Conservation (phyloP, 129 eudicot species). For the Scalesia atractyloides region DNA sequence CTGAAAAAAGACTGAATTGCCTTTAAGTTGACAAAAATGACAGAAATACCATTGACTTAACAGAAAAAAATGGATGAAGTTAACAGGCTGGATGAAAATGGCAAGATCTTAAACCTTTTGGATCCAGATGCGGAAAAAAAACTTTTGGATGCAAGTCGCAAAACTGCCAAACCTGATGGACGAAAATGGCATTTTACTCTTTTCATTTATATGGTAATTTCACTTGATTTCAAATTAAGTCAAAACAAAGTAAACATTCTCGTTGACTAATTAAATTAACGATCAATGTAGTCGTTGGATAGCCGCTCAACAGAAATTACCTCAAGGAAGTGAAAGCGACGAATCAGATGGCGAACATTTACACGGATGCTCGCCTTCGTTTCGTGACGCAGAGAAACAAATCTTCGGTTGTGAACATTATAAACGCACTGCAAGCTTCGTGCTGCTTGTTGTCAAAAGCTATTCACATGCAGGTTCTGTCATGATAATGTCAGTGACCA, state of each 20-base stretch:
- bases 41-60: too few relatives aligned
- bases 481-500: slow-evolving; percentile 99
- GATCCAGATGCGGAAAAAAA: too few relatives aligned
- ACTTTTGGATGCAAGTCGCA: too few relatives aligned
- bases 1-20: too few relatives aligned
- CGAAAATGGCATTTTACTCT: not conserved
- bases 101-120: too few relatives aligned
- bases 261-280: slow-evolving; percentile 9
- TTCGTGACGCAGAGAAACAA: slow-evolving; percentile 70
- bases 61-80: too few relatives aligned
- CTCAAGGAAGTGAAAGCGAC: slow-evolving; percentile 60
- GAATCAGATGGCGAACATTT: slow-evolving; percentile 50
- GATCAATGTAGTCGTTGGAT: slow-evolving; percentile 70
- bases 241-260: not conserved
- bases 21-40: too few relatives aligned
- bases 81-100: too few relatives aligned
- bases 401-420: slow-evolving; percentile 94
- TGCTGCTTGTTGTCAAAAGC: slow-evolving; percentile 96
- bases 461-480: slow-evolving; percentile 88
- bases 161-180: too few relatives aligned
- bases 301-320: slow-evolving; percentile 89
- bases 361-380: slow-evolving; percentile 83
- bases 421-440: slow-evolving; percentile 94
- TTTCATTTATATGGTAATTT: too few relatives aligned
- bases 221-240: not conserved